Evolutionary conservation across 2,329 filamentous ascomycete species (phyloP).

Genomic region (Beauveria sp.): DNA sequence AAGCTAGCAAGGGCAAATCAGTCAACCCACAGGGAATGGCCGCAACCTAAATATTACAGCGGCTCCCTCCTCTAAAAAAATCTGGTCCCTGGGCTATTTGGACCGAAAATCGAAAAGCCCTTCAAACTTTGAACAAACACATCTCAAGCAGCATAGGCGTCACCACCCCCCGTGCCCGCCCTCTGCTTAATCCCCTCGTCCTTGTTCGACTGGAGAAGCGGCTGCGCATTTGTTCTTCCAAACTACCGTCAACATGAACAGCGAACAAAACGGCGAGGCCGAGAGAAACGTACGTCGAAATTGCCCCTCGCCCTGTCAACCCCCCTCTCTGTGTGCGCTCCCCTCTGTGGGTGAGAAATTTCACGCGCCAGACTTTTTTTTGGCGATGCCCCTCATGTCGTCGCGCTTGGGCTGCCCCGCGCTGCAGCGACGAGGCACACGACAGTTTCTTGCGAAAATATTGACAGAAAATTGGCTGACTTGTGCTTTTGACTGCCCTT

Average conservation of each 20-base stretch:
- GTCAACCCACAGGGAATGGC: neutral
- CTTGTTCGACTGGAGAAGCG: slow-evolving; percentile 4
- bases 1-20: neutral
- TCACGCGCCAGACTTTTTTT: slow-evolving; percentile 9
- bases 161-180: slow-evolving; percentile 4
- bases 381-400: slow-evolving; percentile 10
- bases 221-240: neutral
- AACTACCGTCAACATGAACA: slow-evolving; percentile 12
- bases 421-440: neutral
- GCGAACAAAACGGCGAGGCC: slow-evolving; percentile 12
- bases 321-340: slow-evolving; percentile 9
- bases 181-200: slow-evolving; percentile 3
- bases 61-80: slow-evolving; percentile 6
- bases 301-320: slow-evolving; percentile 1
- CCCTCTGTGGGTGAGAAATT: slow-evolving; percentile 6
- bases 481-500: slow-evolving; percentile 1
- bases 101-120: slow-evolving; percentile 1
- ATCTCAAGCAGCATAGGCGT: slow-evolving; percentile 8
- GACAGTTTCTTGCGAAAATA: neutral
- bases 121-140: slow-evolving; percentile 8
- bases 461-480: neutral
- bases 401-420: slow-evolving; percentile 7
- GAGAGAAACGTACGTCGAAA: slow-evolving; percentile 13
- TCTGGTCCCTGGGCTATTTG: neutral
- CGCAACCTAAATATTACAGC: neutral